Evolutionary conservation across 2,329 filamentous ascomycete genomes (phyloP).

Genomic region (Chlorencoelia australis): DNA sequence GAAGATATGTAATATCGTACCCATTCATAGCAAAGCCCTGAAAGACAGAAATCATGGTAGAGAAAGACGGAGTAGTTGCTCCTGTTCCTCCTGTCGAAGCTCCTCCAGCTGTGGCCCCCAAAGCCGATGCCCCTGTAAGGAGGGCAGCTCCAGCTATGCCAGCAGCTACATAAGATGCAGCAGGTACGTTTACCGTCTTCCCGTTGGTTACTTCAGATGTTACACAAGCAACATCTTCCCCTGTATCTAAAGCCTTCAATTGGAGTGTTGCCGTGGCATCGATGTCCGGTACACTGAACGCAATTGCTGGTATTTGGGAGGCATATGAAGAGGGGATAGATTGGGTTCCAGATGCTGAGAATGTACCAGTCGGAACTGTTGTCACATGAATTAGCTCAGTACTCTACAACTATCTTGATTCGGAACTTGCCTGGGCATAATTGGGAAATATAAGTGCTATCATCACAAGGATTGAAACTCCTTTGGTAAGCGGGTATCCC

Average conservation of each 20-base stretch:
- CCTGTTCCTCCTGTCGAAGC: slow-evolving; percentile 42
- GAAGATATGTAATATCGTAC: too few relatives aligned
- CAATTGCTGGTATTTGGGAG: slow-evolving; percentile 72
- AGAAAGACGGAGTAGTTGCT: slow-evolving; percentile 71
- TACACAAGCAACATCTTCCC: slow-evolving; percentile 67
- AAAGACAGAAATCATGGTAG: slow-evolving; percentile 80
- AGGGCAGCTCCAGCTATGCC: slow-evolving; percentile 80
- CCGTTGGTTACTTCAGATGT: slow-evolving; percentile 76
- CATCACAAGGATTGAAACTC: slow-evolving; percentile 72
- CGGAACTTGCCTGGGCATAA: slow-evolving; percentile 62
- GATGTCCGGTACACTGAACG: slow-evolving; percentile 84
- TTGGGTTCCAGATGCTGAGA: slow-evolving; percentile 63
- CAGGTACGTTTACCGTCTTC: slow-evolving; percentile 65
- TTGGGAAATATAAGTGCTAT: slow-evolving; percentile 53
- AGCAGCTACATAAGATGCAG: slow-evolving; percentile 73
- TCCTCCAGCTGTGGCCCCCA: slow-evolving; percentile 46
- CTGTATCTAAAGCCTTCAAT: slow-evolving; percentile 52
- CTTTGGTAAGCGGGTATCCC: slow-evolving; percentile 71
- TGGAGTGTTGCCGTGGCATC: slow-evolving; percentile 74
- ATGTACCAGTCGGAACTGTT: slow-evolving; percentile 62
- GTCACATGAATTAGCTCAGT: slow-evolving; percentile 11
- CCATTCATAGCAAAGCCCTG: slow-evolving; percentile 91
- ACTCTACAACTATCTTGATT: background rate
- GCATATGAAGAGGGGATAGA: slow-evolving; percentile 62
- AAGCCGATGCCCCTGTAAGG: slow-evolving; percentile 61